Conservation (phyloP, 2,329 filamentous ascomycete genomes). For the Aspergillus floridensis region DNA sequence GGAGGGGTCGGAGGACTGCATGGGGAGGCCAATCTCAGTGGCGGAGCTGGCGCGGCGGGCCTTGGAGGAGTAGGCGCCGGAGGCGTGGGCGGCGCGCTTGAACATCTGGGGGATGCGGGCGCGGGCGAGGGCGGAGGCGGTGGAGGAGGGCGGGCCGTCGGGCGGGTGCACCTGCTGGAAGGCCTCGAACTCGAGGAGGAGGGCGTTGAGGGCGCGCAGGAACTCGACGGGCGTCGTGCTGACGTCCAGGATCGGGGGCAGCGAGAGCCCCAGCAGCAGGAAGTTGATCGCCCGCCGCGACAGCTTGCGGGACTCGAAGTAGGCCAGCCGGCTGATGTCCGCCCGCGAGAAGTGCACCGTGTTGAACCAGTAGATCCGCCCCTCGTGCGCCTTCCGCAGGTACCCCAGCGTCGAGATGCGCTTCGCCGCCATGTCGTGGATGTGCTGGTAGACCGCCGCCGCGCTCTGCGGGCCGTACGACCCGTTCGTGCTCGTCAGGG, state of each 20-base stretch:
- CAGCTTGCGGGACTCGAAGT: slow-evolving; percentile 79
- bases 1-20: slow-evolving; percentile 48
- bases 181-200: slow-evolving; percentile 87
- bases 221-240: slow-evolving; percentile 78
- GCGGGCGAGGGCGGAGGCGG: slow-evolving; percentile 68
- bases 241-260: slow-evolving; percentile 85
- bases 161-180: slow-evolving; percentile 86
- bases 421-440: slow-evolving; percentile 86
- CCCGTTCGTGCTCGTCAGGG: slow-evolving; percentile 31
- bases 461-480: slow-evolving; percentile 50
- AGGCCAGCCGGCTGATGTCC: slow-evolving; percentile 78
- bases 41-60: slow-evolving; percentile 58
- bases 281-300: slow-evolving; percentile 90
- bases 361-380: slow-evolving; percentile 97
- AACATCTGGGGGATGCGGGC: slow-evolving; percentile 83
- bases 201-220: slow-evolving; percentile 77
- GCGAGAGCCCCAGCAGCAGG: slow-evolving; percentile 84
- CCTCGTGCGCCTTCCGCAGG: slow-evolving; percentile 90
- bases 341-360: slow-evolving; percentile 85
- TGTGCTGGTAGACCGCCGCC: slow-evolving; percentile 59
- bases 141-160: slow-evolving; percentile 65
- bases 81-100: slow-evolving; percentile 58
- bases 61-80: slow-evolving; percentile 48
- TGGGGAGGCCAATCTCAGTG: slow-evolving; percentile 57
- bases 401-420: slow-evolving; percentile 93